Evolutionary conservation across 2,329 filamentous ascomycete genomes (phyloP).

Genomic region (Zymoseptoria ardabiliae): DNA sequence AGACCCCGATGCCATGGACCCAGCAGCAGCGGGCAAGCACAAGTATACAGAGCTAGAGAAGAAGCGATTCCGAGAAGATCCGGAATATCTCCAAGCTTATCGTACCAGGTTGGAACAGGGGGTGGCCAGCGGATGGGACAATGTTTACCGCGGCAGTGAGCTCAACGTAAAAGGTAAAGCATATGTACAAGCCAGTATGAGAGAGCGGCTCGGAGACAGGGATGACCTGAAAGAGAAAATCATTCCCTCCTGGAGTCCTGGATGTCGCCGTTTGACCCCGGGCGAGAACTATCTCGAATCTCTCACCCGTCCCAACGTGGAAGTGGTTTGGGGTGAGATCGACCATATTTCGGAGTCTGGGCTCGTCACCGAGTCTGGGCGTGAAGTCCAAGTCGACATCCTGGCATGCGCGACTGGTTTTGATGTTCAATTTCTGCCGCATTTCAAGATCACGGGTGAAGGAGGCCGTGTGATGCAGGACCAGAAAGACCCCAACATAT

Average conservation of each 20-base stretch:
- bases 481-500: constrained; percentile 13
- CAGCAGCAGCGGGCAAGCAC: constrained; percentile 19
- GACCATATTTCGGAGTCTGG: constrained; percentile 17
- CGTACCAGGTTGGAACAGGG: constrained; percentile 29
- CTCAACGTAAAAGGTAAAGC: constrained; percentile 13
- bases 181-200: constrained; percentile 36
- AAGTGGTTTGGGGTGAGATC: constrained; percentile 20
- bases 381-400: constrained; percentile 21
- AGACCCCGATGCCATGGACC: constrained; percentile 13
- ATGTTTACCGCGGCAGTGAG: constrained; percentile 17
- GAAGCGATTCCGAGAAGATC: constrained; percentile 24
- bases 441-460: constrained; percentile 33
- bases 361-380: constrained; percentile 16
- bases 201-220: constrained; percentile 44
- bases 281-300: constrained; percentile 35
- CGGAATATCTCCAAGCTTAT: constrained; percentile 28
- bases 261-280: constrained; percentile 56
- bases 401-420: constrained; percentile 41
- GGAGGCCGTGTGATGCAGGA: constrained; percentile 23
- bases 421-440: constrained; percentile 29
- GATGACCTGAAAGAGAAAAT: constrained; percentile 50
- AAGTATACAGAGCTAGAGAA: constrained; percentile 28
- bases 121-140: constrained; percentile 16
- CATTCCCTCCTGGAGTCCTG: constrained; percentile 57
- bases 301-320: constrained; percentile 21